phyloP scores from a whole-genome alignment of 2,329 filamentous ascomycete genomes.

The Hypoxylon sp. region DNA sequence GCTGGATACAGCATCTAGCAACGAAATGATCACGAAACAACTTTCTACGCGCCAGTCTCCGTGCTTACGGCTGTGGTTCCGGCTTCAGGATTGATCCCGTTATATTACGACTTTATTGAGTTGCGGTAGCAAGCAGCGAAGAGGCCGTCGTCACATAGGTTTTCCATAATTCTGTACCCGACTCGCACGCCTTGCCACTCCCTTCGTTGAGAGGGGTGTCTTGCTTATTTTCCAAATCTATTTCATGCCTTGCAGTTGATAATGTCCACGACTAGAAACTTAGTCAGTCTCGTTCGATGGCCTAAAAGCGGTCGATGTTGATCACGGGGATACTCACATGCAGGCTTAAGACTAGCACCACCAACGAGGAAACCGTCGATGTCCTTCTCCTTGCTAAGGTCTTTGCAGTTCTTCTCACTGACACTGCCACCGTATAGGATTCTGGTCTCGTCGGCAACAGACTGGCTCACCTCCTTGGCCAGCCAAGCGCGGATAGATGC shows the following conservation, averaged over 20 bases:
- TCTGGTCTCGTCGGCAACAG: slow-evolving; percentile 86
- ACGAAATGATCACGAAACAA: slow-evolving; percentile 26
- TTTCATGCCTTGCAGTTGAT: slow-evolving; percentile 70
- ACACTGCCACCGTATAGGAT: slow-evolving; percentile 98
- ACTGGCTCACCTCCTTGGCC: slow-evolving; percentile 79
- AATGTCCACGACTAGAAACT: slow-evolving; percentile 68
- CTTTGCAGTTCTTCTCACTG: slow-evolving; percentile 97
- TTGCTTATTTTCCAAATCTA: not conserved
- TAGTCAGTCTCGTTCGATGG: slow-evolving; percentile 28
- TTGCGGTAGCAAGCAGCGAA: slow-evolving; percentile 10
- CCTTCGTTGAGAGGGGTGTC: slow-evolving; percentile 17
- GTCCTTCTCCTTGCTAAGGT: slow-evolving; percentile 91
- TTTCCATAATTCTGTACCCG: slow-evolving; percentile 10
- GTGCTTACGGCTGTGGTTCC: not conserved
- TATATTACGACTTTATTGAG: slow-evolving; percentile 9
- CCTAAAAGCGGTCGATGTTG: not conserved
- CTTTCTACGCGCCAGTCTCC: slow-evolving; percentile 1
- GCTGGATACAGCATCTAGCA: slow-evolving; percentile 19
- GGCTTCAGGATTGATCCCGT: not conserved
- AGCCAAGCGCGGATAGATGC: slow-evolving; percentile 93
- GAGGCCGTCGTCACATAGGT: slow-evolving; percentile 8
- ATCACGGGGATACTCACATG: slow-evolving; percentile 73
- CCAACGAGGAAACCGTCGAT: slow-evolving; percentile 99
- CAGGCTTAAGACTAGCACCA: slow-evolving; percentile 96
- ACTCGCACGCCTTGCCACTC: slow-evolving; percentile 14